Base-by-base conservation (phyloP, 768 basidiomycete genomes). In the Pluteus cervinus region DNA sequence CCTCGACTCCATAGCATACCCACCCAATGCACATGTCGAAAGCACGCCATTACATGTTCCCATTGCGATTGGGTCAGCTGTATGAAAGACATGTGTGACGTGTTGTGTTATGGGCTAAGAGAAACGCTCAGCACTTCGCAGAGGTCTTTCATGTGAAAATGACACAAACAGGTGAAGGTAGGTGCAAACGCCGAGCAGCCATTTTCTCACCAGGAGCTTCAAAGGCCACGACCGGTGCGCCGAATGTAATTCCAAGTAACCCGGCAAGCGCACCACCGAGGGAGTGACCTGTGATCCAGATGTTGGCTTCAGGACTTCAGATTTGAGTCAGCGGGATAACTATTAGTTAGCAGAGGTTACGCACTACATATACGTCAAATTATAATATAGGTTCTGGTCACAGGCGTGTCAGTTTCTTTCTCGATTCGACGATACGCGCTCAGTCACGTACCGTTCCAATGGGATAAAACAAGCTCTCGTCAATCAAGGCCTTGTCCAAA, bases 11-110 rank as follows among this genome's bases (percentile, higher is more conserved):
- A 92, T 70, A 3, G 89, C 93, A 52, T 86, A 96, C n/a, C 93
- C 93, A 15, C 73, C 87, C 7, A 89, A 59, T 3, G 85, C 79
- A 54, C 93, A 98, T 1, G 80, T 75, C 1, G 86, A 91, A 1
- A 86, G 51, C 2, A 86, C 65, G 10, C 88, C 88, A 40, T 76
- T 91, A 60, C 89, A 91, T 6, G 79, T 81, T 24, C 86, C 86
- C 81, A 89, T 89, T 14, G 93, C 77, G 35, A 97, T 86, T 4
- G 93, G 93, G 60, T 98, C 93, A 18, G 92, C 93, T 15, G 84
- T 94, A 53, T 96, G 88, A 58, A 86, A 96, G 20, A 98, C 68
- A 57, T 97, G 93, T 0, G 86, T 92, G 43, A 96, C 71, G 48
- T 86, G 86, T 11, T 82, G 77, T 7, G 72, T 72, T 5, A 79